Base-by-base conservation (phyloP, 257 asterid genomes). In the Jasminum sambac region DNA sequence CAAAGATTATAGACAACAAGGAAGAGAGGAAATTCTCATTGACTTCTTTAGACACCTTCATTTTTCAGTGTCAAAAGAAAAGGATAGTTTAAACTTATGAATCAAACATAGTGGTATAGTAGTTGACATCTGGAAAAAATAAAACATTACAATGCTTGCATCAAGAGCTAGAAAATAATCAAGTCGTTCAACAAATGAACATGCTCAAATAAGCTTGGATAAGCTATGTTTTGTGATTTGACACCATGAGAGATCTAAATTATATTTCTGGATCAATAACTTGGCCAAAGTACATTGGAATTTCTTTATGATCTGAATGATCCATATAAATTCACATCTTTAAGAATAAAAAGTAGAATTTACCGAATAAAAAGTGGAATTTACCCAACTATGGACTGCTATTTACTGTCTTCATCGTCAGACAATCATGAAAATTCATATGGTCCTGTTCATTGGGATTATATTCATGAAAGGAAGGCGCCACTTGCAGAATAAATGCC, bases 1-100 rank as follows among this genome's bases (percentile, higher is more conserved):
- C 63, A 74, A 59, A 79, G 24, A 61, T 70, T 50, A 36, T 21
- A 70, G 50, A 70, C 58, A 17, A 65, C 40, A 30, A 42, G 26
- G 17, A 64, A 69, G 41, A 43, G 14, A 36, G 3, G 23, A 63
- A 48, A 19, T n/a, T 57, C 2, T n/a, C 42, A 17, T 57, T 57
- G 55, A 71, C 25, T 63, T 61, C 63, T 24, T 68, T 64, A 64
- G 17, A 46, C 36, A 25, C 17, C 14, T 60, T 46, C 59, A 61
- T 39, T 43, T 43, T 39, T 37, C 58, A 74, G 16, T 61, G 60
- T 64, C 14, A 42, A 19, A 37, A 62, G 64, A 13, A 48, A 21
- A 23, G 58, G 52, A 37, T n/a, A 11, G 3, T 50, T 50, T 11
- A 37, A 4, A 23, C 23, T 21, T 8, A 23, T 55, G 5, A 57